These are phyloP conservation scores for Xerocomus potaroensis DNA, from an alignment of 768 basidiomycete genomes.

Conservation along the genomic window DNA sequence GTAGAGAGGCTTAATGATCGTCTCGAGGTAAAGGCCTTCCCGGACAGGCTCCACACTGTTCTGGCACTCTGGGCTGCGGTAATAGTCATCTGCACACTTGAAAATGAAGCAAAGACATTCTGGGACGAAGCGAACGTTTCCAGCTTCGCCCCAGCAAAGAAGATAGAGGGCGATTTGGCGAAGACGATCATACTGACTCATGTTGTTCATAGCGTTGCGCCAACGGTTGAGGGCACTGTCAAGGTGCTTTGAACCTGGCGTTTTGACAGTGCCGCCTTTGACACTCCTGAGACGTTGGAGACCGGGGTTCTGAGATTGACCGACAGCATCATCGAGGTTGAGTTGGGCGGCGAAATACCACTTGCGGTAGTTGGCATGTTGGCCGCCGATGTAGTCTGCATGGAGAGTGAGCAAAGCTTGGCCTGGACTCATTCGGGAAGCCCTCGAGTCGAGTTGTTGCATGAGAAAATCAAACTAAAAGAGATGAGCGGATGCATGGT, in stretches of 20 bases:
- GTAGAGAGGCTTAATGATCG: conserved; percentile 93
- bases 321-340: conserved; percentile 98
- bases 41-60: conserved; percentile 89
- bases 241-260: conserved; percentile 69
- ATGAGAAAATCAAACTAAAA: conserved; percentile 94
- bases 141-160: conserved; percentile 97
- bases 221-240: conserved; percentile 92
- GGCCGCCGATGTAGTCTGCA: conserved; percentile 98
- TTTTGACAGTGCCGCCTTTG: conserved; percentile 52
- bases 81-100: conserved; percentile 99
- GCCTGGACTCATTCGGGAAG: conserved; percentile 97
- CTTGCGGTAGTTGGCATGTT: conserved; percentile 98
- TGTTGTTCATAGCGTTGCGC: conserved; percentile 98
- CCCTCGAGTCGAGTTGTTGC: conserved; percentile 95
- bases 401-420: conserved; percentile 96
- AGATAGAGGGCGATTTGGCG: conserved; percentile 95
- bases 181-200: conserved; percentile 97
- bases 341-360: conserved; percentile 99
- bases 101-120: conserved; percentile 99
- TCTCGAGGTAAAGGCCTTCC: conserved; percentile 89
- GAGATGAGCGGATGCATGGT: conserved; percentile 8
- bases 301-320: conserved; percentile 90
- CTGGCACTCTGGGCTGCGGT: conserved; percentile 97
- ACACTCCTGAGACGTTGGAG: conserved; percentile 84
- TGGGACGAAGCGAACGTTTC: conserved; percentile 94